phyloP scores from a whole-genome alignment of 2,329 filamentous ascomycete species.

The Exophiala calicioides region DNA sequence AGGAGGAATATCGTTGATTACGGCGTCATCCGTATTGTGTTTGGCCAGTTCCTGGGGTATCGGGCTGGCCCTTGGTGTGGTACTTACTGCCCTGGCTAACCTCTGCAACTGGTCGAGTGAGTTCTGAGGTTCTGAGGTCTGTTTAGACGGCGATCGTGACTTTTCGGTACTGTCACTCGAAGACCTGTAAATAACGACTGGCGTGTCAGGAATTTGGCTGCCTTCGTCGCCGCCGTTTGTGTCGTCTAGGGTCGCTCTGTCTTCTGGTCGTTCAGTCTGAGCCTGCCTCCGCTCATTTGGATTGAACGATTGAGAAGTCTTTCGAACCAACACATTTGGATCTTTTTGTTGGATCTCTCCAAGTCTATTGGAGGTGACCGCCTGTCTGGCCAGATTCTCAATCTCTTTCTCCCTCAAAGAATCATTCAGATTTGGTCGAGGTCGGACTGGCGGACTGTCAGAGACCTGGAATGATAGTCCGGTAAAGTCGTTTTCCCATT shows the following conservation, averaged over 20 bases:
- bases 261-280: slow-evolving; percentile 11
- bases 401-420: slow-evolving; percentile 32
- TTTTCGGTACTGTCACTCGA: slow-evolving; percentile 20
- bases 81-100: slow-evolving; percentile 37
- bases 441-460: slow-evolving; percentile 36
- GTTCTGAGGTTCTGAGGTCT: slow-evolving; percentile 28
- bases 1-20: not conserved
- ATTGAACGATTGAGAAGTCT: slow-evolving; percentile 25
- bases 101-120: slow-evolving; percentile 43
- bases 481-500: slow-evolving; percentile 36
- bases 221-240: slow-evolving; percentile 26
- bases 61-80: slow-evolving; percentile 25
- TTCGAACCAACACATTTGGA: slow-evolving; percentile 23
- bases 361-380: slow-evolving; percentile 28
- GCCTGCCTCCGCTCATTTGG: slow-evolving; percentile 18
- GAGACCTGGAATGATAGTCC: slow-evolving; percentile 35
- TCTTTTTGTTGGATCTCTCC: slow-evolving; percentile 27
- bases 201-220: slow-evolving; percentile 41
- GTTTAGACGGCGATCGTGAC: slow-evolving; percentile 27
- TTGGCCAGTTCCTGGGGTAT: slow-evolving; percentile 10
- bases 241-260: not conserved
- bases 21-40: slow-evolving; percentile 9
- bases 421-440: slow-evolving; percentile 22
- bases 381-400: slow-evolving; percentile 26
- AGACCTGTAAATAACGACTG: slow-evolving; percentile 40